Conservation (phyloP, 208 protist species). For the Leishmania major region DNA sequence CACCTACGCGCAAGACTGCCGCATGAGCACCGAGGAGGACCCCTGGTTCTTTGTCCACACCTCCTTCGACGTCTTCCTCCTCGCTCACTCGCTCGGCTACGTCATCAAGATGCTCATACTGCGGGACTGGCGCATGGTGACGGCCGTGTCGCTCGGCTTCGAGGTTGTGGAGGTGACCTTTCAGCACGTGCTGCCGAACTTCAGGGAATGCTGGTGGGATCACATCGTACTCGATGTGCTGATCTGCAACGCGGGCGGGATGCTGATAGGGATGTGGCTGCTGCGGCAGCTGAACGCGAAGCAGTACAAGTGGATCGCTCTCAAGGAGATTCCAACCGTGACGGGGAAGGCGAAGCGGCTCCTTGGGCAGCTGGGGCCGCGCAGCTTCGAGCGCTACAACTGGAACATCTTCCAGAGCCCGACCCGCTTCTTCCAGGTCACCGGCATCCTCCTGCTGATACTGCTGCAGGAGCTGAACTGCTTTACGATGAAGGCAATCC, state of each 20-base stretch:
- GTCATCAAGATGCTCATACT: slow-evolving; percentile 94
- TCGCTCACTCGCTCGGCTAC: slow-evolving; percentile 96
- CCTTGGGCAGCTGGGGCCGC: slow-evolving; percentile 83
- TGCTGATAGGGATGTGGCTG: slow-evolving; percentile 86
- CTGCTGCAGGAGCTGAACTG: slow-evolving; percentile 94
- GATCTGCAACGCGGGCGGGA: slow-evolving; percentile 96
- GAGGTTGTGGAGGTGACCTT: slow-evolving; percentile 96
- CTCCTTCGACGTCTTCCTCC: slow-evolving; percentile 94
- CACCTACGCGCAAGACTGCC: slow-evolving; percentile 94
- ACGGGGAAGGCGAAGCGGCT: slow-evolving; percentile 70
- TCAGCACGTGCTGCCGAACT: slow-evolving; percentile 96
- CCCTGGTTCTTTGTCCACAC: slow-evolving; percentile 78
- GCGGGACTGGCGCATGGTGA: slow-evolving; percentile 91
- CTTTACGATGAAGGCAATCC: slow-evolving; percentile 96
- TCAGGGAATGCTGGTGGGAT: slow-evolving; percentile 99
- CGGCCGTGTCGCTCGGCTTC: slow-evolving; percentile 90
- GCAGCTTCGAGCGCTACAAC: slow-evolving; percentile 82
- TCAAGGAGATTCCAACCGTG: slow-evolving; percentile 62
- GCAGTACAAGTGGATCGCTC: slow-evolving; percentile 79
- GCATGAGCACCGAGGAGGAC: slow-evolving; percentile 85
- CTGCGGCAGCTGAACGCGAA: slow-evolving; percentile 72
- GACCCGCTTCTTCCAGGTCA: slow-evolving; percentile 74
- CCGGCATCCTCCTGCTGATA: slow-evolving; percentile 72
- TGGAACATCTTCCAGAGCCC: slow-evolving; percentile 90
- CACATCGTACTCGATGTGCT: slow-evolving; percentile 96